Conservation (phyloP, 129 eudicot species). For the Escallonia rubra region DNA sequence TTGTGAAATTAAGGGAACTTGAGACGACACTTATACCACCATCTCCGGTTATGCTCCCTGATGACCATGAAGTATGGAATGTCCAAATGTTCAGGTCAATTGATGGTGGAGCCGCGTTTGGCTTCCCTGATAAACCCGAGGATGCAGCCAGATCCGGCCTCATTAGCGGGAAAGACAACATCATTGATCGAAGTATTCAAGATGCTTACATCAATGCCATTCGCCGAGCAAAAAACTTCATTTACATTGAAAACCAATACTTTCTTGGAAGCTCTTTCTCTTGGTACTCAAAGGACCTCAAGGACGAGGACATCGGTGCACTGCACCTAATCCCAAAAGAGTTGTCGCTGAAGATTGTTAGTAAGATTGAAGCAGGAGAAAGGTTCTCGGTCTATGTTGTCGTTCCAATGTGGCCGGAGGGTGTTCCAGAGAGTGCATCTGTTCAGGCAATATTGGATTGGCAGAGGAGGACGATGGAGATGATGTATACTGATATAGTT, state of each 20-base stretch:
- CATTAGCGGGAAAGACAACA: conserved; percentile 59
- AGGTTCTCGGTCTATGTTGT: no score
- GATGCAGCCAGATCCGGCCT: conserved; percentile 52
- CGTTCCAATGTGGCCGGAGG: no score
- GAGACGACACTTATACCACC: no score
- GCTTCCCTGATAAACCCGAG: conserved; percentile 48
- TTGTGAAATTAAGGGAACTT: no score
- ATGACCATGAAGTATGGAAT: conserved; percentile 60
- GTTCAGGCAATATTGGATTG: no score
- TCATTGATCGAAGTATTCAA: conserved; percentile 81
- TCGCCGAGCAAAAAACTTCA: conserved; percentile 68
- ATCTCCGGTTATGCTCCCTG: no score
- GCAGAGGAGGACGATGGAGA: no score
- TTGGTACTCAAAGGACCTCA: conserved; percentile 47
- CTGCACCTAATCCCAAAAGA: no score
- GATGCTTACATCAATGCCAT: conserved; percentile 85
- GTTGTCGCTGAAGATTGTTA: no score
- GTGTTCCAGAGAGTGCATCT: no score
- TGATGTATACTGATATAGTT: no score
- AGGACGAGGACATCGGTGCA: conserved; percentile 49
- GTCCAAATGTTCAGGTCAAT: conserved; percentile 81
- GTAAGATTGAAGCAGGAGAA: no score
- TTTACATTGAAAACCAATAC: conserved; percentile 84
- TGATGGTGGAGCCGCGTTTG: conserved; percentile 64
- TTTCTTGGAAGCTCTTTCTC: conserved; percentile 82